Conservation (phyloP, 768 basidiomycete genomes). For the Calvatia gigantea region DNA sequence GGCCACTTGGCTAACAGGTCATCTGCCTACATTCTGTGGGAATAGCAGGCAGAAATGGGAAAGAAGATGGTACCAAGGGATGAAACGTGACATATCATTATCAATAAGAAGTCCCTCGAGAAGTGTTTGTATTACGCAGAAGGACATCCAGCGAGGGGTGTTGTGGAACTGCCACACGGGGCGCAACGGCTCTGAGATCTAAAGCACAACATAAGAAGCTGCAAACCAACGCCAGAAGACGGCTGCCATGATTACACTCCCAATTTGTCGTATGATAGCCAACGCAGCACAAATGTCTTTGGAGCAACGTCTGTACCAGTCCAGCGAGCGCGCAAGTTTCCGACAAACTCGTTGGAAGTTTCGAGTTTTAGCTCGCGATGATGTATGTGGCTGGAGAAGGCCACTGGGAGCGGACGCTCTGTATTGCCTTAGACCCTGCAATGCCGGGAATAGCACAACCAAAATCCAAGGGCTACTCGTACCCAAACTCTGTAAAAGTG, state of each 20-base stretch:
- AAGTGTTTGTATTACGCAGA: conserved; percentile 2
- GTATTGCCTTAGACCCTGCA: background rate
- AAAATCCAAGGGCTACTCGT: background rate
- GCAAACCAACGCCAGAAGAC: background rate
- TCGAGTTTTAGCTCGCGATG: background rate
- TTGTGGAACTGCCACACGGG: conserved; percentile 5
- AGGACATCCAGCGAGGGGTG: background rate
- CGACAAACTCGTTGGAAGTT: conserved; percentile 1
- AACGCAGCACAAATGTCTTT: background rate
- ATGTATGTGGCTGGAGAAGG: background rate
- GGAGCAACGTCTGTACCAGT: background rate
- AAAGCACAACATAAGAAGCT: background rate
- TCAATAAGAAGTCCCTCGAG: conserved; percentile 3
- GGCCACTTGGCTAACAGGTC: background rate
- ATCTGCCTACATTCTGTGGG: background rate
- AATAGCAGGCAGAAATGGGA: background rate
- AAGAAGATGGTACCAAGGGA: background rate
- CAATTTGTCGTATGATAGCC: background rate
- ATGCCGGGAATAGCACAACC: background rate
- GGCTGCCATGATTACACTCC: background rate
- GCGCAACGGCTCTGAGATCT: background rate
- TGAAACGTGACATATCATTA: background rate
- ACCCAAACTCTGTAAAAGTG: conserved; percentile 1
- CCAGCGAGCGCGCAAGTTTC: background rate
- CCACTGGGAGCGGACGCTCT: background rate